phyloP scores from a whole-genome alignment of 768 basidiomycete genomes.

The Leccinum disarticulatum region DNA sequence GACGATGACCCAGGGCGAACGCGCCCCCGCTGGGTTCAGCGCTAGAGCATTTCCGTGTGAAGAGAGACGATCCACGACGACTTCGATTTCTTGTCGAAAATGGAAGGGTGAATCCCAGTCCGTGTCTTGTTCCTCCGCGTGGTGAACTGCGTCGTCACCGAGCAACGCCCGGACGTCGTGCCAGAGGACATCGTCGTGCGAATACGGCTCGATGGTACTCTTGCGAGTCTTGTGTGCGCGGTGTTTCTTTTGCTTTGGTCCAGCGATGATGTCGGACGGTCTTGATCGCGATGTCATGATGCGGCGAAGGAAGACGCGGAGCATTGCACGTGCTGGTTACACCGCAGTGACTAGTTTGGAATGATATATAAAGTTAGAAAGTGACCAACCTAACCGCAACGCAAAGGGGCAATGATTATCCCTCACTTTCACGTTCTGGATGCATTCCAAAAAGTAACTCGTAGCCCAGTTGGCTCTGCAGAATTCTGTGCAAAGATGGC shows the following conservation, averaged over 20 bases:
- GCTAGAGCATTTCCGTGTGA: slow-evolving; percentile 69
- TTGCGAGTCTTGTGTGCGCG: slow-evolving; percentile 20
- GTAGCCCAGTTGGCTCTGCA: slow-evolving; percentile 47
- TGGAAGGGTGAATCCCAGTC: slow-evolving; percentile 63
- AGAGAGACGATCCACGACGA: slow-evolving; percentile 63
- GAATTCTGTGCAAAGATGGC: slow-evolving; percentile 76
- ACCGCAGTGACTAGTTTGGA: background rate
- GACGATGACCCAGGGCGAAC: slow-evolving; percentile 75
- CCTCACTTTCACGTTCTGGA: background rate
- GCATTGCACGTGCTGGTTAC: background rate
- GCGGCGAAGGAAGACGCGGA: background rate
- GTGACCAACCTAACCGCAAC: background rate
- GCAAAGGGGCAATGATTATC: background rate
- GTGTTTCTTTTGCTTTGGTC: slow-evolving; percentile 33
- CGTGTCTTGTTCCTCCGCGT: slow-evolving; percentile 44
- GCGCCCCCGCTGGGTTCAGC: slow-evolving; percentile 42
- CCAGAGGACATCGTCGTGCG: slow-evolving; percentile 72
- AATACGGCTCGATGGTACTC: slow-evolving; percentile 50
- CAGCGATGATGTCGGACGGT: background rate
- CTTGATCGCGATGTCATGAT: slow-evolving; percentile 7
- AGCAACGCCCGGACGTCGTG: slow-evolving; percentile 69
- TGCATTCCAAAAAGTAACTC: slow-evolving; percentile 1
- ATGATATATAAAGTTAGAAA: background rate
- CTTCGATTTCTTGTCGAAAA: slow-evolving; percentile 60
- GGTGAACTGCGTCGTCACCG: slow-evolving; percentile 55